These are phyloP conservation scores for Diaporthe ampelina DNA, from an alignment of 2,329 filamentous ascomycete species.

Conservation along the genomic window DNA sequence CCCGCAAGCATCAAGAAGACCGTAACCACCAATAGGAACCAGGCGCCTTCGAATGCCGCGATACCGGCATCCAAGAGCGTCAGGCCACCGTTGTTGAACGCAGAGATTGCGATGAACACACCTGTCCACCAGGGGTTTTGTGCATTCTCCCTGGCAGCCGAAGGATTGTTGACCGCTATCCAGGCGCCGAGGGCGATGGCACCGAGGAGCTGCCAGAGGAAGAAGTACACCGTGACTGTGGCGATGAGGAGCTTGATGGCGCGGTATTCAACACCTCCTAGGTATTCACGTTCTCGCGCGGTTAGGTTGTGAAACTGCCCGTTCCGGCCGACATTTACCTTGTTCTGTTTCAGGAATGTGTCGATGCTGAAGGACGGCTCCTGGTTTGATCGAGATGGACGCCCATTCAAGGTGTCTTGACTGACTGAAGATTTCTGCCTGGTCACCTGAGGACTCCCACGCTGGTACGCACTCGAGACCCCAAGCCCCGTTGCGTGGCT, in stretches of 20 bases:
- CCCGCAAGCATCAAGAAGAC: conserved; percentile 58
- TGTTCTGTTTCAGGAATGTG: conserved; percentile 50
- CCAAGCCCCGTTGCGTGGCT: conserved; percentile 31
- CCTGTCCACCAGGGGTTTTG: conserved; percentile 69
- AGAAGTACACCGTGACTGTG: conserved; percentile 73
- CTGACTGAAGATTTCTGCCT: conserved; percentile 18
- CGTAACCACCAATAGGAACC: conserved; percentile 49
- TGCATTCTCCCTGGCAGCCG: conserved; percentile 43
- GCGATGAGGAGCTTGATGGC: conserved; percentile 71
- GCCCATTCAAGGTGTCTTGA: not conserved
- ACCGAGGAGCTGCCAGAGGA: conserved; percentile 71
- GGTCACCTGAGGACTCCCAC: conserved; percentile 24
- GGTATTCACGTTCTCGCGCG: conserved; percentile 65
- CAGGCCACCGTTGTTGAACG: conserved; percentile 71
- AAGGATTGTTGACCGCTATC: conserved; percentile 24
- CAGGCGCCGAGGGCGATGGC: conserved; percentile 68
- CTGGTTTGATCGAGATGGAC: not conserved
- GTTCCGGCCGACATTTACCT: conserved; percentile 62
- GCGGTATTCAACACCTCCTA: conserved; percentile 75
- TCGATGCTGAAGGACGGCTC: conserved; percentile 44
- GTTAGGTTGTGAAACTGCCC: conserved; percentile 68
- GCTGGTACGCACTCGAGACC: conserved; percentile 12
- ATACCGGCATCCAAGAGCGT: conserved; percentile 68
- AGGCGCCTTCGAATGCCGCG: conserved; percentile 57
- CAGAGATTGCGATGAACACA: conserved; percentile 67